A percentile compares a stretch with the other conserved stretches of the same genome.
These are phyloP conservation scores for Juncus inflexus DNA, from an alignment of 176 grass and related monocot species.

Conservation along the genomic window DNA sequence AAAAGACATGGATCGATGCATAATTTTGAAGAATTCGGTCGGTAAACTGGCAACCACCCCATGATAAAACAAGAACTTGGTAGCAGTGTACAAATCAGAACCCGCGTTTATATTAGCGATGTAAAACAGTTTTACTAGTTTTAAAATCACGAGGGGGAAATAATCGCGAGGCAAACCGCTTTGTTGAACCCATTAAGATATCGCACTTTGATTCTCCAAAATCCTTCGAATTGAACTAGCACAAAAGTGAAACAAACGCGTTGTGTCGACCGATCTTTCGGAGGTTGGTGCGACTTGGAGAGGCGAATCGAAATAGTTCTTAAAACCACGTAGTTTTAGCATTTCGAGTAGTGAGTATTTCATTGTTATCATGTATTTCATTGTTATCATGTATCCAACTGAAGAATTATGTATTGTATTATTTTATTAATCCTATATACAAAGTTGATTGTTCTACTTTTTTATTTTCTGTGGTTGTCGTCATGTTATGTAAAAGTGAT, in stretches of 20 bases:
- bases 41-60: slow-evolving; percentile 41
- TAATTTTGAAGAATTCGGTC: slow-evolving; percentile 27
- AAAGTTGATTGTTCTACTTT: too few species aligned
- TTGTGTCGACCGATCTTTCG: neutral
- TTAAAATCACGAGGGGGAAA: slow-evolving; percentile 29
- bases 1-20: neutral
- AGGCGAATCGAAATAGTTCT: slow-evolving; percentile 35
- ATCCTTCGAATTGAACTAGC: slow-evolving; percentile 3
- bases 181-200: slow-evolving; percentile 33
- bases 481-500: too few species aligned
- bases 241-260: slow-evolving; percentile 26
- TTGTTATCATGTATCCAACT: too few species aligned
- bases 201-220: slow-evolving; percentile 2
- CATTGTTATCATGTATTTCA: slow-evolving; percentile 35
- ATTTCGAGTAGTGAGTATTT: slow-evolving; percentile 53
- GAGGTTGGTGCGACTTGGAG: slow-evolving; percentile 12
- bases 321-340: slow-evolving; percentile 41
- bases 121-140: slow-evolving; percentile 48
- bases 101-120: slow-evolving; percentile 29
- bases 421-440: too few species aligned
- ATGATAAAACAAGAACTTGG: slow-evolving; percentile 6
- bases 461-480: too few species aligned
- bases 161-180: slow-evolving; percentile 9
- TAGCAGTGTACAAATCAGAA: slow-evolving; percentile 18
- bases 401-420: too few species aligned